Percentiles rank a stretch among this genome's conserved stretches.
These are phyloP conservation scores for Pythium oligandrum DNA, from an alignment of 352 stramenopile species.

Conservation along the genomic window DNA sequence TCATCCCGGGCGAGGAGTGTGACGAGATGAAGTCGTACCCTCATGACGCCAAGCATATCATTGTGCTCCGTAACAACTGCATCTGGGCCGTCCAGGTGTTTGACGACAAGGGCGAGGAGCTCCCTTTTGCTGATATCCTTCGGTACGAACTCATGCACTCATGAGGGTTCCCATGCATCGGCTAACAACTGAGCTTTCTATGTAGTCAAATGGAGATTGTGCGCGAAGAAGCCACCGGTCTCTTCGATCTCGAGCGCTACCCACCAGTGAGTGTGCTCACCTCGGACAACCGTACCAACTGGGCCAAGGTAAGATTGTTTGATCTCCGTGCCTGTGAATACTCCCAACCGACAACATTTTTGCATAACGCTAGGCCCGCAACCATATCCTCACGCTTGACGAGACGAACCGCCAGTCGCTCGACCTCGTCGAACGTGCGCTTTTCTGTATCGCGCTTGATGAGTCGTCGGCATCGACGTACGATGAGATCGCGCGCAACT, in stretches of 20 bases:
- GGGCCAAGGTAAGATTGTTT: slow-evolving; percentile 80
- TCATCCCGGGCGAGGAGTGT: slow-evolving; percentile 89
- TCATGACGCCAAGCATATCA: slow-evolving; percentile 88
- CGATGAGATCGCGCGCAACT: slow-evolving; percentile 85
- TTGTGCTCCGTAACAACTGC: slow-evolving; percentile 91
- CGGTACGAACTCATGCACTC: slow-evolving; percentile 25
- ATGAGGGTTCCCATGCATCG: neutral
- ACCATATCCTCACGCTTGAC: slow-evolving; percentile 83
- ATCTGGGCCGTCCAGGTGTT: slow-evolving; percentile 84
- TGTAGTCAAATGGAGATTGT: slow-evolving; percentile 75
- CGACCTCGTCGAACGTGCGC: slow-evolving; percentile 89
- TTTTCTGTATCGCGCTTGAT: slow-evolving; percentile 92
- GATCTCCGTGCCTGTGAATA: neutral
- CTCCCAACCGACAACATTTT: no score
- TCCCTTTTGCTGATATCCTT: slow-evolving; percentile 73
- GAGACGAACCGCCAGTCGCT: slow-evolving; percentile 88
- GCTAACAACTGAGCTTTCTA: neutral
- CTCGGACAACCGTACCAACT: slow-evolving; percentile 92
- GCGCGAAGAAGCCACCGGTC: slow-evolving; percentile 73
- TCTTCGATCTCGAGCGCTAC: slow-evolving; percentile 85
- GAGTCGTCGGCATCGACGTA: slow-evolving; percentile 79
- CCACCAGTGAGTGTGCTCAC: slow-evolving; percentile 92
- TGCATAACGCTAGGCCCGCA: slow-evolving; percentile 27
- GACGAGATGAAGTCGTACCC: slow-evolving; percentile 87
- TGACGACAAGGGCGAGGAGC: slow-evolving; percentile 61